Evolutionary conservation across 768 basidiomycete species (phyloP).

Genomic region (Mycena capillaripes): DNA sequence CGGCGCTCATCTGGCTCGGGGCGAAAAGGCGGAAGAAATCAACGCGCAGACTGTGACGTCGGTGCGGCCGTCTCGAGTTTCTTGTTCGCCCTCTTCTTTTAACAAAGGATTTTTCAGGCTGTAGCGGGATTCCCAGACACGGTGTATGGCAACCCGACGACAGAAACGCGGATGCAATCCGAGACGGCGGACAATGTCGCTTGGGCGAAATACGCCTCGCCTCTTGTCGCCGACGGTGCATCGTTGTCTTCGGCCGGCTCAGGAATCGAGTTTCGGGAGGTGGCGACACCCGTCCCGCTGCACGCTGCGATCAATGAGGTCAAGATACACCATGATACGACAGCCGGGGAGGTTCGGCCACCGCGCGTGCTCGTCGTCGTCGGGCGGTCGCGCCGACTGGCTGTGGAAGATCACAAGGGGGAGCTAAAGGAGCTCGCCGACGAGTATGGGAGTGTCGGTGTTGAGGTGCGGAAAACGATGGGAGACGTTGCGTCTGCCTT

Average conservation of each 20-base stretch:
- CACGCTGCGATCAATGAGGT: slow-evolving; percentile 69
- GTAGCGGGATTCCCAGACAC: slow-evolving; percentile 72
- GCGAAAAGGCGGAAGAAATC: slow-evolving; percentile 48
- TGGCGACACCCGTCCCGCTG: slow-evolving; percentile 70
- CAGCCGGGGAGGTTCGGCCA: slow-evolving; percentile 36
- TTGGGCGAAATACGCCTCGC: slow-evolving; percentile 75
- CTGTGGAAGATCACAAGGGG: slow-evolving; percentile 76
- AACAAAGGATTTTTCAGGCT: slow-evolving; percentile 40
- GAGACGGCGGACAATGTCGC: slow-evolving; percentile 87
- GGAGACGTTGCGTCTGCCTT: slow-evolving; percentile 89
- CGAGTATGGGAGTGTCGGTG: slow-evolving; percentile 65
- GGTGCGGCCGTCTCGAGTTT: slow-evolving; percentile 47
- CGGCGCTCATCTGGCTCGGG: slow-evolving; percentile 41
- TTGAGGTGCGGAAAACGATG: slow-evolving; percentile 84
- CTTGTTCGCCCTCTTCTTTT: background rate
- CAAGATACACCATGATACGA: slow-evolving; percentile 28
- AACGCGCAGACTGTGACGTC: slow-evolving; percentile 63
- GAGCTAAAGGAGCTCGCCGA: slow-evolving; percentile 79
- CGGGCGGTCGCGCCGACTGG: slow-evolving; percentile 83
- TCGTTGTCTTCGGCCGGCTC: slow-evolving; percentile 54
- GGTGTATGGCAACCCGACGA: slow-evolving; percentile 74
- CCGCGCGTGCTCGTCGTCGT: slow-evolving; percentile 71
- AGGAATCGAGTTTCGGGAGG: slow-evolving; percentile 74
- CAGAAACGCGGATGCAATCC: slow-evolving; percentile 78
- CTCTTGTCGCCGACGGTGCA: slow-evolving; percentile 29